Base-by-base conservation (phyloP, 495 filamentous ascomycete species). In the Lophiostoma macrostomum region DNA sequence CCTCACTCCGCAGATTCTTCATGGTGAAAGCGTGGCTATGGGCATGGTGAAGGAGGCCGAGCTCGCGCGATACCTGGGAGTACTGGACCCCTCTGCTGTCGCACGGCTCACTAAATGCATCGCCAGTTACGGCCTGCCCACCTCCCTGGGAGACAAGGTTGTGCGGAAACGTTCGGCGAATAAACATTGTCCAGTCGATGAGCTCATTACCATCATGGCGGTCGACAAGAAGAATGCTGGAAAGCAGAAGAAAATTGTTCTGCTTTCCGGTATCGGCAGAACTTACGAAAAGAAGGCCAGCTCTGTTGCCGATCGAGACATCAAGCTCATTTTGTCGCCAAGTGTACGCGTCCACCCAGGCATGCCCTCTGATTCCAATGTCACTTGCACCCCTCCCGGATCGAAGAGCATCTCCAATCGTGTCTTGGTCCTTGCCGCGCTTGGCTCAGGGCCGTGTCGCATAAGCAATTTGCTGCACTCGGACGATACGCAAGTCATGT, bases 201-300 rank as follows among this genome's bases (percentile, higher is more conserved):
- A 85, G 36, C 68, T 97, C 50, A 74, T 98, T 37, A 77, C 83
- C 51, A 91, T 94, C 67, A 98, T 98, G 93, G 90, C 83, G 2
- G 83, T 97, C 31, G 93, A 98, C 73, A 98, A 98, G 80, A 98
- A 98, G 80, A 98, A 98, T 48, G 86, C 95, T 27, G 93, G 93
- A 1, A 80, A 79, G 28, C 91, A 94, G 70, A 98, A 97, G 77
- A 95, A 94, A 72, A 84, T 98, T 47, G 93, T 96, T n/a, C 79
- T 99, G 5, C 80, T 99, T 18, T 89, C 90, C 0, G 85, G 86
- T 10, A 94, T 99, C 70, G 93, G 93, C 46, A 80, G 82, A 58
- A 90, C 90, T 10, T 71, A 90, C 57, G 93, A 97, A 69, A 86
- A 78, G 38, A 85, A 84, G 69, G 93, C 93, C 8, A 96, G 81